Evolutionary conservation across 2,329 filamentous ascomycete species (phyloP).

Genomic region (Graphilbum fragrans): DNA sequence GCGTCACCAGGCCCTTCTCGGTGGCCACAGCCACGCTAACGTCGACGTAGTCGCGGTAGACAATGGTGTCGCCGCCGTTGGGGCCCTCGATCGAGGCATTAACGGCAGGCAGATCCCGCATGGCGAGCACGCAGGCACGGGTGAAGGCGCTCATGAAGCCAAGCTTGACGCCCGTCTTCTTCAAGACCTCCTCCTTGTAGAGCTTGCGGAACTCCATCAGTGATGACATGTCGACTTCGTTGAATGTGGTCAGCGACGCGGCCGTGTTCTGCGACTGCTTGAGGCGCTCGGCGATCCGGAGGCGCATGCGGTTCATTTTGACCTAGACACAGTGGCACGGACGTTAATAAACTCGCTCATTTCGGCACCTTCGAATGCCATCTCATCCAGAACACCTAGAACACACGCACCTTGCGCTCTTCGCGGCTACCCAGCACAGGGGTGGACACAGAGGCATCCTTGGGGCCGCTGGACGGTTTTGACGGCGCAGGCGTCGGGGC

Average conservation of each 20-base stretch:
- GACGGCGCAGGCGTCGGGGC: constrained; percentile 13
- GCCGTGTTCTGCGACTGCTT: constrained; percentile 99
- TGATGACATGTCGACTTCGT: constrained; percentile 97
- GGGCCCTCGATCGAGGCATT: constrained; percentile 97
- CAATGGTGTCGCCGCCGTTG: constrained; percentile 90
- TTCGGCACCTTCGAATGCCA: no score
- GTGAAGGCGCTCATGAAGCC: constrained; percentile 99
- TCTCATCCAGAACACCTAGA: no score
- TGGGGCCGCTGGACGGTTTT: constrained; percentile 15
- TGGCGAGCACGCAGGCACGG: constrained; percentile 76
- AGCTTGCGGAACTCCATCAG: constrained; percentile 94
- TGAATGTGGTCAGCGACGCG: constrained; percentile 94
- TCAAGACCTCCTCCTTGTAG: constrained; percentile 92
- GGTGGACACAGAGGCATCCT: constrained; percentile 25
- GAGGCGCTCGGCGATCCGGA: constrained; percentile 90
- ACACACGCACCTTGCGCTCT: constrained; percentile 66
- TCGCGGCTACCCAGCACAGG: constrained; percentile 59
- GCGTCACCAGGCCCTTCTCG: constrained; percentile 93
- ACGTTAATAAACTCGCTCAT: no score
- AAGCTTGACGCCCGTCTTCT: constrained; percentile 93
- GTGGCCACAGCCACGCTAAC: constrained; percentile 95
- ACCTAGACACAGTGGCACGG: no score
- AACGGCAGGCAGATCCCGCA: constrained; percentile 87
- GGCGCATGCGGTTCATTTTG: constrained; percentile 99
- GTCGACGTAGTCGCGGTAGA: constrained; percentile 96